Conservation (phyloP, 192 early-diverging fungal genomes). For the Rhizoclosmatium globosum region DNA sequence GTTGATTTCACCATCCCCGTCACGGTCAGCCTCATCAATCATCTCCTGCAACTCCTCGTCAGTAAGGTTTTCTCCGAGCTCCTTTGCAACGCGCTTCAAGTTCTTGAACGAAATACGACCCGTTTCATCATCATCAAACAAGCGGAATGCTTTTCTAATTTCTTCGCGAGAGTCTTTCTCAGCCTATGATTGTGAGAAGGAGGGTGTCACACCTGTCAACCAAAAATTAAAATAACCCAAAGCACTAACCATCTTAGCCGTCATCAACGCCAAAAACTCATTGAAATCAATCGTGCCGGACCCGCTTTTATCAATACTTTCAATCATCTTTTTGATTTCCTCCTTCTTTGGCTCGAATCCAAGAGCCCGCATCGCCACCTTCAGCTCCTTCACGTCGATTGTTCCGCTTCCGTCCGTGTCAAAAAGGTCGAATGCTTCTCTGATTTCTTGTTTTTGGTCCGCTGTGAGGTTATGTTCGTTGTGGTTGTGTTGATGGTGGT, state of each 20-base stretch:
- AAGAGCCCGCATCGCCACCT: conserved; percentile 53
- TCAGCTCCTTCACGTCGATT: conserved; percentile 74
- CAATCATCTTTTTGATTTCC: conserved; percentile 62
- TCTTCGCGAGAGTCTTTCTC: conserved; percentile 75
- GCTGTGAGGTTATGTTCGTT: conserved; percentile 53
- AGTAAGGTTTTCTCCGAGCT: conserved; percentile 73
- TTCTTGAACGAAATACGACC: conserved; percentile 81
- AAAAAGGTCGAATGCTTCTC: conserved; percentile 77
- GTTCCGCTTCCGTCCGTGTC: conserved; percentile 68
- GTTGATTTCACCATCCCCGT: conserved; percentile 67
- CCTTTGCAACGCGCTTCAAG: conserved; percentile 68
- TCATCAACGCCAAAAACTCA: conserved; percentile 76
- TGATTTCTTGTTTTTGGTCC: conserved; percentile 75
- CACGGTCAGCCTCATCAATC: conserved; percentile 79
- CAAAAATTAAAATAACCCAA: conserved; percentile 6
- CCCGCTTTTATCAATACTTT: conserved; percentile 62
- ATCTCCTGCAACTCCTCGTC: conserved; percentile 81
- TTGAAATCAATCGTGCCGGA: conserved; percentile 70
- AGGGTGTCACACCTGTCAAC: not conserved
- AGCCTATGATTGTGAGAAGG: conserved; percentile 47
- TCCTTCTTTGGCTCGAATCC: conserved; percentile 58
- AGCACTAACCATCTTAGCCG: conserved; percentile 65
- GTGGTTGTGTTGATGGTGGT: conserved; percentile 1
- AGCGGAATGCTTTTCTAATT: conserved; percentile 75
- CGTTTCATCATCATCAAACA: conserved; percentile 81